Conservation (phyloP, 176 grass and related monocot species). For the Avena sativa region DNA sequence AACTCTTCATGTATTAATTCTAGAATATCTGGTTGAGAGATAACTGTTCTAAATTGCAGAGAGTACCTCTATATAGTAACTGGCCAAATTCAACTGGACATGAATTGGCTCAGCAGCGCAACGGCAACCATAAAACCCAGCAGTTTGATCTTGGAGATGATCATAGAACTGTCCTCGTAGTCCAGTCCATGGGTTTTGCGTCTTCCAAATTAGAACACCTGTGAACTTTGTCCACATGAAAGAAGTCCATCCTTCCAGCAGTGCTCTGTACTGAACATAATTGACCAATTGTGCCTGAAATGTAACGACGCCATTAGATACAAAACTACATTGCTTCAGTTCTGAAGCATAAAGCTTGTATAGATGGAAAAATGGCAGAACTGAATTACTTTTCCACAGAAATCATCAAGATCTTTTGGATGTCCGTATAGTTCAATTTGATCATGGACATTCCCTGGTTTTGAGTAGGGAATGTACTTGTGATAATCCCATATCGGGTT, state of each 20-base stretch:
- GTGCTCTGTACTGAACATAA: slow-evolving; percentile 92
- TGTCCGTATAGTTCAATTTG: slow-evolving; percentile 80
- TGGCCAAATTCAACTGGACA: slow-evolving; percentile 89
- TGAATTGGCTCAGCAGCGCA: slow-evolving; percentile 86
- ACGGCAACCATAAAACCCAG: slow-evolving; percentile 90
- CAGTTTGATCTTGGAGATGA: slow-evolving; percentile 93
- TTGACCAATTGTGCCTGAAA: slow-evolving; percentile 95
- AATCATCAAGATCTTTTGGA: slow-evolving; percentile 85
- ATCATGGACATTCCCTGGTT: slow-evolving; percentile 90
- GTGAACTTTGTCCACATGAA: slow-evolving; percentile 98
- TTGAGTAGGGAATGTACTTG: slow-evolving; percentile 97
- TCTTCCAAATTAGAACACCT: slow-evolving; percentile 97
- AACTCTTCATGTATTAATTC: slow-evolving; percentile 36
- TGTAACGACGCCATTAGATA: slow-evolving; percentile 34
- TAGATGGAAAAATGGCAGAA: slow-evolving; percentile 11
- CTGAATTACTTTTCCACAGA: slow-evolving; percentile 81
- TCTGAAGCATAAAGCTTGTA: slow-evolving; percentile 21
- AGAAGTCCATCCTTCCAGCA: slow-evolving; percentile 98
- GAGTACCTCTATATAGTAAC: slow-evolving; percentile 86
- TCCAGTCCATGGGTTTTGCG: slow-evolving; percentile 95
- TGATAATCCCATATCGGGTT: slow-evolving; percentile 99
- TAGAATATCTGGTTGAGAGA: neutral
- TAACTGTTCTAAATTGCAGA: slow-evolving; percentile 1
- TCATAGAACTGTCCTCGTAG: slow-evolving; percentile 96
- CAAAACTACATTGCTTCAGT: slow-evolving; percentile 30